Evolutionary conservation across 306 rosid genomes (phyloP), one percentile per base, ranked within the genome.

Genomic region (Fagus sylvatica): DNA sequence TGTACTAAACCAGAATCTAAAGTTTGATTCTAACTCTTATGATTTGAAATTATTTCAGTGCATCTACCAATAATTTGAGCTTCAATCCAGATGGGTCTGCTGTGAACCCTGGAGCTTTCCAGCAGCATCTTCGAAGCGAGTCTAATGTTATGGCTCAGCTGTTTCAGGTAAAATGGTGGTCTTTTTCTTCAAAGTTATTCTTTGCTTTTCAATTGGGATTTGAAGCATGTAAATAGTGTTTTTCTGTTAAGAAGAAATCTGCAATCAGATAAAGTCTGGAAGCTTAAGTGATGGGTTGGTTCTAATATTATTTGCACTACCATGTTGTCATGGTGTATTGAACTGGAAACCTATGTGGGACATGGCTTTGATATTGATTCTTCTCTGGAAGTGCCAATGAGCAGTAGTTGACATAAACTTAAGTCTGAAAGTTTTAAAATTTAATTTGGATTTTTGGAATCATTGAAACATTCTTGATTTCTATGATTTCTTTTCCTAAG

Each of bases 51-150:
- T 49, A 59, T 88, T 75, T 76, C 91, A 90, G 97, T 86, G 94
- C 90, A 80, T 30, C 97, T 65, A 49, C 91, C 75, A 85, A 83
- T 85, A 88, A 79, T 51, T 66, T 95, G 87, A 78, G 97, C 72
- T 78, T 92, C 76, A 92, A 88, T 81, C 82, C 89, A 67, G 98
- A 95, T 81, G 98, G 98, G 37, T 95, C 99, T 82, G 98, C 97
- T 66, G 88, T 74, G 55, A 88, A 93, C 84, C 99, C 99, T 72
- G 88, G 84, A 76, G 94, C 97, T 81, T 87, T 93, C 82, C 99
- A 95, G 89, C 90, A 89, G 90, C 96, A 90, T 69, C 76, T 95
- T 73, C 85, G 89, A 82, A 85, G 78, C 46, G 96, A 91, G 84
- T 81, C 98, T 68, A 91, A 89, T 81, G 42, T 84, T 85, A 87